phyloP scores from a whole-genome alignment of 345 rosid genomes.

The Rubroshorea leprosula region DNA sequence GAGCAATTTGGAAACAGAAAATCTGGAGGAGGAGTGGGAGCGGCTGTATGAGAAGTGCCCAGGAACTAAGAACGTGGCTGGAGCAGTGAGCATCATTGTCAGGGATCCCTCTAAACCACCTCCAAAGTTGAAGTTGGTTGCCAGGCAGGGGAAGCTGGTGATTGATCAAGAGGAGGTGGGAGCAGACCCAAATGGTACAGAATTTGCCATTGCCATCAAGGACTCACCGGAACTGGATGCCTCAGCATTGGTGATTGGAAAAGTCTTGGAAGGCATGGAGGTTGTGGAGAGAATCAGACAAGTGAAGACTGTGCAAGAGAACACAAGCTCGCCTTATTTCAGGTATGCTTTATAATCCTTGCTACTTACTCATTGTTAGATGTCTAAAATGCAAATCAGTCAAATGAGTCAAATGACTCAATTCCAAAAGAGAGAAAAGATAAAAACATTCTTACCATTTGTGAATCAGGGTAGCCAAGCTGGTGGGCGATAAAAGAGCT shows the following conservation, averaged over 20 bases:
- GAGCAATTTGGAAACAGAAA: slow-evolving; percentile 35
- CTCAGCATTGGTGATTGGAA: slow-evolving; percentile 69
- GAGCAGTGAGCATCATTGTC: slow-evolving; percentile 64
- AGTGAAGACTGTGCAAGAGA: slow-evolving; percentile 78
- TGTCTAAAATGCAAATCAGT: too few species aligned
- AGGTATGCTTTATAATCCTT: slow-evolving; percentile 37
- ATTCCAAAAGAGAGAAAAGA: too few species aligned
- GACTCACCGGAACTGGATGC: slow-evolving; percentile 83
- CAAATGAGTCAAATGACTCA: too few species aligned
- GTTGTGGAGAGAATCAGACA: slow-evolving; percentile 57
- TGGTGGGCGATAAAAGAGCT: slow-evolving; percentile 84
- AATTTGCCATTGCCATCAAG: slow-evolving; percentile 58
- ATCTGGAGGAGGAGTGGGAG: slow-evolving; percentile 58
- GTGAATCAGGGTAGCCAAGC: slow-evolving; percentile 67
- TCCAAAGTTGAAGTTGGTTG: slow-evolving; percentile 76
- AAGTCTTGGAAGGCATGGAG: slow-evolving; percentile 70
- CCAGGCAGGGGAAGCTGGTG: slow-evolving; percentile 62
- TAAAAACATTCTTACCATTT: background rate
- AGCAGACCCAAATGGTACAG: slow-evolving; percentile 67
- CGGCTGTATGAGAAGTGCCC: slow-evolving; percentile 36
- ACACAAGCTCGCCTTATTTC: slow-evolving; percentile 82
- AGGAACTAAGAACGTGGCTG: slow-evolving; percentile 47
- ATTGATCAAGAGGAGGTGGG: slow-evolving; percentile 63
- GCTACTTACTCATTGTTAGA: too few species aligned
- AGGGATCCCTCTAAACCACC: slow-evolving; percentile 78